phyloP scores from a whole-genome alignment of 2,329 filamentous ascomycete genomes.

The Alternaria triticimaculans region DNA sequence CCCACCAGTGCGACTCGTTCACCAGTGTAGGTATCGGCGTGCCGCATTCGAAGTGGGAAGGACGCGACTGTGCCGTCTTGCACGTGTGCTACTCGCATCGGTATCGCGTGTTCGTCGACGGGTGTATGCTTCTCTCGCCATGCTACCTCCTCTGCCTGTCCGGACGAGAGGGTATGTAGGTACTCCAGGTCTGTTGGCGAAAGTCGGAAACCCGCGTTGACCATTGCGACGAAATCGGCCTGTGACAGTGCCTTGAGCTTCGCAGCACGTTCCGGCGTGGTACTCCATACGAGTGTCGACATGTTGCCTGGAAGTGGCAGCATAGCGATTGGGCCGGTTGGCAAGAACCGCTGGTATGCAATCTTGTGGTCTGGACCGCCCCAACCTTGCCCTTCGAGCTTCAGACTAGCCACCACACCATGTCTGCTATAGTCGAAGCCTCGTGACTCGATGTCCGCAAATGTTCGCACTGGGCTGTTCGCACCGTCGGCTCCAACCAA shows the following conservation, averaged over 20 bases:
- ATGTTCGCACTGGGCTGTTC: constrained; percentile 89
- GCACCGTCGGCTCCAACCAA: constrained; percentile 93
- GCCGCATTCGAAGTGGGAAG: constrained; percentile 88
- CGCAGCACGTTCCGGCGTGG: constrained; percentile 78
- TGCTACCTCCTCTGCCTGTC: constrained; percentile 73
- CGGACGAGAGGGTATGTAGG: constrained; percentile 69
- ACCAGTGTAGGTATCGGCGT: constrained; percentile 91
- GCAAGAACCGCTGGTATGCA: constrained; percentile 94
- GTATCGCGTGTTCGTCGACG: constrained; percentile 58
- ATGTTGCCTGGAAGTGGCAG: constrained; percentile 84
- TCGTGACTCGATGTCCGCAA: constrained; percentile 81
- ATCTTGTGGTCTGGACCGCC: constrained; percentile 62
- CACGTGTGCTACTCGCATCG: constrained; percentile 71
- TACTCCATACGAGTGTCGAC: constrained; percentile 93
- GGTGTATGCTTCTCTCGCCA: constrained; percentile 81
- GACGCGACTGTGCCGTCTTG: constrained; percentile 83
- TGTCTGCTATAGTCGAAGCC: constrained; percentile 95
- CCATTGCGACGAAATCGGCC: constrained; percentile 80
- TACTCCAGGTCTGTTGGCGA: constrained; percentile 79
- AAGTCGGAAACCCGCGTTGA: constrained; percentile 92
- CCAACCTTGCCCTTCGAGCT: constrained; percentile 64
- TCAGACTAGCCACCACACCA: constrained; percentile 87
- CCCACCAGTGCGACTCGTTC: constrained; percentile 92
- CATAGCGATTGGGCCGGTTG: constrained; percentile 88
- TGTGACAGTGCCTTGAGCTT: constrained; percentile 77